Evolutionary conservation across 2,329 filamentous ascomycete genomes (phyloP).

Genomic region (Chaetomium olivaceum): DNA sequence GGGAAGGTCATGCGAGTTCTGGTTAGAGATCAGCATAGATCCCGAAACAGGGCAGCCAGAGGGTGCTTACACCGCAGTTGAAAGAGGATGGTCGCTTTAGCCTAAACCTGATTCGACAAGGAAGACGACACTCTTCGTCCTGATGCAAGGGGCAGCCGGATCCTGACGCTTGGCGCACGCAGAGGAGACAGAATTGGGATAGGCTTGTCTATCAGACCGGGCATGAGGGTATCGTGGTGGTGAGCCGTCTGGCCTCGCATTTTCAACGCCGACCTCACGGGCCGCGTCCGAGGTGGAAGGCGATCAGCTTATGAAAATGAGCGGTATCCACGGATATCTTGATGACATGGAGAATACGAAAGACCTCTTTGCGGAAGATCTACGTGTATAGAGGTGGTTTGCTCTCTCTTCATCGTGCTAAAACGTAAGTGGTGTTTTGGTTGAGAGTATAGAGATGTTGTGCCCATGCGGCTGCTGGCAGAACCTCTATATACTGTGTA

Average conservation of each 20-base stretch:
- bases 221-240: background rate
- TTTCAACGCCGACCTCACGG: background rate
- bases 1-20: constrained; percentile 20
- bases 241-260: background rate
- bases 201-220: background rate
- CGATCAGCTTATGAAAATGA: background rate
- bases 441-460: background rate
- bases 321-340: background rate
- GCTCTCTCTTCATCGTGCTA: background rate
- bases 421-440: background rate
- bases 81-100: constrained; percentile 23
- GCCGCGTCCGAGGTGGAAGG: background rate
- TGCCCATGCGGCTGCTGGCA: background rate
- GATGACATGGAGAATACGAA: background rate
- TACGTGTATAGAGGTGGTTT: background rate
- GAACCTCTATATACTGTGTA: background rate
- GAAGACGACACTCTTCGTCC: background rate
- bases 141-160: constrained; percentile 11
- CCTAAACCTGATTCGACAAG: constrained; percentile 24
- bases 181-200: background rate
- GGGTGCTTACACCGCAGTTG: constrained; percentile 24
- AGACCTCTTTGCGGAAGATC: background rate
- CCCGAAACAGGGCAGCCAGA: constrained; percentile 22
- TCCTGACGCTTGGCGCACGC: background rate
- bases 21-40: constrained; percentile 25